Evolutionary conservation across 768 basidiomycete genomes (phyloP).

Genomic region (Phanerochaete carnosa): DNA sequence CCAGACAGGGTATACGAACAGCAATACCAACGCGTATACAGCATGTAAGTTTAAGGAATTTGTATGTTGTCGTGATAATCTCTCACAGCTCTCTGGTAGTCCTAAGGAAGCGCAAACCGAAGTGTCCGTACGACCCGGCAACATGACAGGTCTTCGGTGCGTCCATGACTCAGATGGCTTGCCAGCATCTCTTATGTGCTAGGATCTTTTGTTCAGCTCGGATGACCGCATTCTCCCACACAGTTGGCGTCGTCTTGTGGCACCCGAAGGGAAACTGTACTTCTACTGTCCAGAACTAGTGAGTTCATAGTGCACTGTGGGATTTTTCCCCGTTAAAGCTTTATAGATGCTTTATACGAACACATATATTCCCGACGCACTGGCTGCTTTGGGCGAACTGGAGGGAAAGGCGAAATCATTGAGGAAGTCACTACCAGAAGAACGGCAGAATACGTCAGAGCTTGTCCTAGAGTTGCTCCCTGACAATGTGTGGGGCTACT

Average conservation of each 20-base stretch:
- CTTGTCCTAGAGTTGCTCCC: background rate
- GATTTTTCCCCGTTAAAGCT: too few species aligned
- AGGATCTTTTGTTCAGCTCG: background rate
- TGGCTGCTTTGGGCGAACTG: background rate
- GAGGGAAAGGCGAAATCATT: background rate
- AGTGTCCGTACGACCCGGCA: background rate
- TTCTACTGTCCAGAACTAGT: background rate
- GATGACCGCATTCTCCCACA: background rate
- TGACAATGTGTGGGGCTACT: background rate
- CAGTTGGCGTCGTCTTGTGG: background rate
- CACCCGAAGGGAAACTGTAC: background rate
- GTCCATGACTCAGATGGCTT: background rate
- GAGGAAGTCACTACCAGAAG: background rate
- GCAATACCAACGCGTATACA: background rate
- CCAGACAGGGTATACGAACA: background rate
- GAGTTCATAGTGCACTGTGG: background rate
- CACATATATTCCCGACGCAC: background rate
- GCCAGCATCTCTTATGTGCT: too few species aligned
- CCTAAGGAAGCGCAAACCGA: too few species aligned
- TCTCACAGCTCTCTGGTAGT: background rate
- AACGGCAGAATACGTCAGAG: background rate
- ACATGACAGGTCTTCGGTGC: background rate
- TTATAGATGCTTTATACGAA: background rate
- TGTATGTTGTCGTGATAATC: background rate
- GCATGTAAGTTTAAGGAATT: background rate